These are phyloP conservation scores for Gillenia trifoliata DNA, from an alignment of 306 rosid genomes.

Conservation along the genomic window DNA sequence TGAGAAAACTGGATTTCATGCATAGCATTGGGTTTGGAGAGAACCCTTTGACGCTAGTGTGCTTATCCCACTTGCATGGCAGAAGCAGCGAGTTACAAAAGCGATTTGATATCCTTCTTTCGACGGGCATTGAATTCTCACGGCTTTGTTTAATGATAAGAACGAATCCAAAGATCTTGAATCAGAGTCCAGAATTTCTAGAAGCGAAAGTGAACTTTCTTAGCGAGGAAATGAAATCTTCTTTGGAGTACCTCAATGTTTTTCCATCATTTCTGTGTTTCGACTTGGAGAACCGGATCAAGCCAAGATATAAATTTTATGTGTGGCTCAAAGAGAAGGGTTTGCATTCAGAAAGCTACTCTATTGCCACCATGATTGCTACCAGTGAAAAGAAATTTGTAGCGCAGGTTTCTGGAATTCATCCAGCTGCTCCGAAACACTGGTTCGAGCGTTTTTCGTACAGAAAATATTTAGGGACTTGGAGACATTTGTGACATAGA, in stretches of 20 bases:
- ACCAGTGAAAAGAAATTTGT: conserved; percentile 59
- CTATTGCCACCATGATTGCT: conserved; percentile 64
- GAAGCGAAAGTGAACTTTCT: conserved; percentile 55
- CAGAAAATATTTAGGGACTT: neutral
- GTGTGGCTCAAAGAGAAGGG: conserved; percentile 59
- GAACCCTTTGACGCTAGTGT: conserved; percentile 48
- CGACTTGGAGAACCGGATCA: conserved; percentile 66
- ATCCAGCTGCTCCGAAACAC: conserved; percentile 75
- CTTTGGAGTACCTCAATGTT: conserved; percentile 33
- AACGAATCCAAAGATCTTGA: conserved; percentile 46
- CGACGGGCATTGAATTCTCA: conserved; percentile 51
- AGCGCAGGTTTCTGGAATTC: conserved; percentile 38
- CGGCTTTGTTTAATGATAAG: conserved; percentile 45
- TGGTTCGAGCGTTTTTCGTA: conserved; percentile 65
- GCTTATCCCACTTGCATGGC: conserved; percentile 54
- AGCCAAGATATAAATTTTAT: conserved; percentile 63
- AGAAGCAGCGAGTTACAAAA: conserved; percentile 33
- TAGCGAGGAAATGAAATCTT: conserved; percentile 28
- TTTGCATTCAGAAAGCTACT: conserved; percentile 35
- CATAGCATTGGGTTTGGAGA: conserved; percentile 73
- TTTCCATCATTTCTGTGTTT: conserved; percentile 63
- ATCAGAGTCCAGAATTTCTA: conserved; percentile 51
- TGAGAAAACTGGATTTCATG: conserved; percentile 61
- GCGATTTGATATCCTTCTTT: conserved; percentile 60
- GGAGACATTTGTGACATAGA: no score